Evolutionary conservation across 1,284 basidiomycete species (phyloP).

Genomic region (Melampsora americana): DNA sequence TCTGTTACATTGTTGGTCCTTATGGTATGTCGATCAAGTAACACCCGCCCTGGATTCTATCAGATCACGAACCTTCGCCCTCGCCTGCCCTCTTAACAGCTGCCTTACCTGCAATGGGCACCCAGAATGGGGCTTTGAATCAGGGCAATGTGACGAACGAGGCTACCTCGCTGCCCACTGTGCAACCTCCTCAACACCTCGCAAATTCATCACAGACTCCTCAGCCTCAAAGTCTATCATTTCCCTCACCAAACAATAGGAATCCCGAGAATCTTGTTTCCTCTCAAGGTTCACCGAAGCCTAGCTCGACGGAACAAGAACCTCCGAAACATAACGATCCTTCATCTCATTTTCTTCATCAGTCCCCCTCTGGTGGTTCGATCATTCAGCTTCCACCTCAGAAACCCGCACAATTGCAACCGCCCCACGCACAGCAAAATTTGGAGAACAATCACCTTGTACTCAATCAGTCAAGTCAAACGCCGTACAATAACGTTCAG

Average conservation of each 20-base stretch:
- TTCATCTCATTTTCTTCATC: constrained; percentile 5
- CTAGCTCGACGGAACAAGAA: too few relatives aligned
- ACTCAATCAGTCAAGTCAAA: not conserved
- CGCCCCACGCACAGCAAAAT: not conserved
- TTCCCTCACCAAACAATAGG: not conserved
- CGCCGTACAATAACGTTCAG: not conserved
- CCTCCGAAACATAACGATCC: not conserved
- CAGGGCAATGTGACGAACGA: not conserved
- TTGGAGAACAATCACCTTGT: too few relatives aligned
- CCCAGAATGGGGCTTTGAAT: constrained; percentile 11
- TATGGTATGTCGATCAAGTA: not conserved
- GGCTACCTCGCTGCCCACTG: too few relatives aligned
- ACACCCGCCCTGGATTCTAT: not conserved
- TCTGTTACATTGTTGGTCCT: not conserved
- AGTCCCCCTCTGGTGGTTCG: constrained; percentile 17
- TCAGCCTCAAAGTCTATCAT: not conserved
- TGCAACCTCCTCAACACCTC: too few relatives aligned
- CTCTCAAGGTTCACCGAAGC: not conserved
- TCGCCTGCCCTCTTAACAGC: constrained; percentile 12
- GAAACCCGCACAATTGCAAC: constrained; percentile 9
- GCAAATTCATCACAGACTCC: not conserved
- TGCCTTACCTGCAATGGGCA: constrained; percentile 1
- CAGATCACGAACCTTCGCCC: constrained; percentile 20
- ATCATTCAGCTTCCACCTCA: constrained; percentile 19
- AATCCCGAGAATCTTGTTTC: not conserved